These are phyloP conservation scores for Suillus spraguei DNA, from an alignment of 768 basidiomycete species.

Conservation along the genomic window DNA sequence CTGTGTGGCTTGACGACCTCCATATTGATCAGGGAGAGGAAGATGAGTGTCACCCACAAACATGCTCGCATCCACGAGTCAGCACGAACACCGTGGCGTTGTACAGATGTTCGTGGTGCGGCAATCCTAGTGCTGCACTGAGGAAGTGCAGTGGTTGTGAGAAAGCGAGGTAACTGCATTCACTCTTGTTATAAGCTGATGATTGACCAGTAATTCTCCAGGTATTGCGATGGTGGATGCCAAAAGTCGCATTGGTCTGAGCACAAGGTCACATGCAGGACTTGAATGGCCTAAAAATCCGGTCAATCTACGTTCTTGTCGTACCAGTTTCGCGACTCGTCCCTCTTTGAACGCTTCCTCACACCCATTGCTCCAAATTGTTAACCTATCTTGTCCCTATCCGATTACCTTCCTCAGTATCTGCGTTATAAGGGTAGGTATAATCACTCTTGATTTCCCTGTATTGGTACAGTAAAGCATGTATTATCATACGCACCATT, in stretches of 20 bases:
- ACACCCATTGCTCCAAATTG: background rate
- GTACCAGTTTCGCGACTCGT: background rate
- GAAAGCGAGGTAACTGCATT: slow-evolving; percentile 38
- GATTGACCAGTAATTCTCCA: slow-evolving; percentile 15
- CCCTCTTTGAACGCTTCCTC: background rate
- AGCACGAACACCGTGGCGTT: slow-evolving; percentile 51
- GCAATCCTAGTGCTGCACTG: slow-evolving; percentile 60
- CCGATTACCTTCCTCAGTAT: background rate
- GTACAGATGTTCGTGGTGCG: slow-evolving; percentile 66
- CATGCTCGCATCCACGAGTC: slow-evolving; percentile 45
- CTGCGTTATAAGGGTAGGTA: too few relatives aligned
- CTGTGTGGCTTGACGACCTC: slow-evolving; percentile 57
- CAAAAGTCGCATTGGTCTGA: slow-evolving; percentile 42
- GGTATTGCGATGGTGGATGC: slow-evolving; percentile 47
- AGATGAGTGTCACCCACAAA: slow-evolving; percentile 27
- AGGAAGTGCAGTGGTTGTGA: slow-evolving; percentile 52
- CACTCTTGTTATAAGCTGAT: background rate
- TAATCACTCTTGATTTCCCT: background rate
- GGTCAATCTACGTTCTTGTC: background rate
- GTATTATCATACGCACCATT: slow-evolving; percentile 2
- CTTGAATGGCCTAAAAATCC: slow-evolving; percentile 11
- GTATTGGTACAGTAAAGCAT: slow-evolving; percentile 3
- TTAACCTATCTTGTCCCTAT: too few relatives aligned
- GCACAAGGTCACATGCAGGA: slow-evolving; percentile 34
- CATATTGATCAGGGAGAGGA: slow-evolving; percentile 43